A percentile compares a stretch with the other conserved stretches of the same genome.
These are phyloP conservation scores for Ustilago sp. DNA, from an alignment of 1,284 basidiomycete species.

Conservation along the genomic window DNA sequence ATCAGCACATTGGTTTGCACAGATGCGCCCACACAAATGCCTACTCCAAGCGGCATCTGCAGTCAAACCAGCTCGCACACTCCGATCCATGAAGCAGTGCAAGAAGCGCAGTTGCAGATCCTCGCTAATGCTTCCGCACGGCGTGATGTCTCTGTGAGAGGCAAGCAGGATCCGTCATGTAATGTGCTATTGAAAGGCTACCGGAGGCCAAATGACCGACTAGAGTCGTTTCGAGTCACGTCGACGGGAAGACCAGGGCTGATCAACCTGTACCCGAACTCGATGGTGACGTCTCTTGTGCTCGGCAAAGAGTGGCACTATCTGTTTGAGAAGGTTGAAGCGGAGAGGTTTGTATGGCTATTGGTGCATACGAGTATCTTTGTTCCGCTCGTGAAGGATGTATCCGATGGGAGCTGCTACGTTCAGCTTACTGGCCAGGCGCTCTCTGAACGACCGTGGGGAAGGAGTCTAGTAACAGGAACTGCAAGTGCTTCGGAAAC, in stretches of 20 bases:
- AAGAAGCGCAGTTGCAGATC: slow-evolving; percentile 45
- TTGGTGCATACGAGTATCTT: slow-evolving; percentile 80
- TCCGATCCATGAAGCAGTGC: slow-evolving; percentile 35
- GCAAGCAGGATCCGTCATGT: slow-evolving; percentile 12
- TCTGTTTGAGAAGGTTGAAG: slow-evolving; percentile 78
- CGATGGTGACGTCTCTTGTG: slow-evolving; percentile 77
- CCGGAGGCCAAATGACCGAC: slow-evolving; percentile 72
- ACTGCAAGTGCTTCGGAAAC: neutral
- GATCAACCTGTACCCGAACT: slow-evolving; percentile 79
- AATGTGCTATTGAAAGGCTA: slow-evolving; percentile 78
- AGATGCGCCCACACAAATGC: neutral
- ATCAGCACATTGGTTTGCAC: slow-evolving; percentile 17
- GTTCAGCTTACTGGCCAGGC: slow-evolving; percentile 82
- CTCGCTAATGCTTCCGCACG: slow-evolving; percentile 15
- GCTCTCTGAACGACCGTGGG: slow-evolving; percentile 71
- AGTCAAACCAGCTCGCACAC: slow-evolving; percentile 3
- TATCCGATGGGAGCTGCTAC: slow-evolving; percentile 76
- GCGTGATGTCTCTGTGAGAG: neutral
- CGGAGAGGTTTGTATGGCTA: slow-evolving; percentile 79
- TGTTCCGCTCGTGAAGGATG: slow-evolving; percentile 73
- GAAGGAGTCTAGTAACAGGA: neutral
- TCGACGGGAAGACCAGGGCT: slow-evolving; percentile 68
- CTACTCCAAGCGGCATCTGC: neutral
- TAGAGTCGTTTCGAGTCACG: slow-evolving; percentile 26
- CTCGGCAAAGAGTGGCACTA: slow-evolving; percentile 76